These are phyloP conservation scores for Yamadazyma philogaea DNA, from an alignment of 805 yeast genomes.

Conservation along the genomic window DNA sequence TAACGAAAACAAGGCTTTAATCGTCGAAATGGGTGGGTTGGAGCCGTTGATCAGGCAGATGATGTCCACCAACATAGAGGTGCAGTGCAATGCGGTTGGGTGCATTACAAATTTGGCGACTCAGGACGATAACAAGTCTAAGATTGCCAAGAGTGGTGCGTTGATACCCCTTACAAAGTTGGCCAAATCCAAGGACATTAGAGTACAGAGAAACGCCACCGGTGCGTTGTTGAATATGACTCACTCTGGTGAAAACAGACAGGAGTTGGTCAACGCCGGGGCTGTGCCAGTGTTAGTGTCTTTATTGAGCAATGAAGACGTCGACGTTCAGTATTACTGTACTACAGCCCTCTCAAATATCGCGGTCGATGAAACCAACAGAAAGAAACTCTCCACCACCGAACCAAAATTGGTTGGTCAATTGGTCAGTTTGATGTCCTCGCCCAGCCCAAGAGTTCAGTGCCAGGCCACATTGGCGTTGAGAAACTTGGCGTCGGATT, in stretches of 20 bases:
- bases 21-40: conserved; percentile 97
- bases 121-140: conserved; percentile 93
- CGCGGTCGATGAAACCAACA: conserved; percentile 92
- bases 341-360: conserved; percentile 95
- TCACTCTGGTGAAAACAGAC: conserved; percentile 93
- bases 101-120: conserved; percentile 98
- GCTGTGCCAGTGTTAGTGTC: conserved; percentile 96
- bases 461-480: conserved; percentile 97
- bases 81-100: conserved; percentile 98
- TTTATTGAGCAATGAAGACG: conserved; percentile 77
- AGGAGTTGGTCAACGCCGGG: conserved; percentile 94
- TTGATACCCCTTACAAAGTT: conserved; percentile 88
- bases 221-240: conserved; percentile 98
- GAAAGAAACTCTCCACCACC: conserved; percentile 83
- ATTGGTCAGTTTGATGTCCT: conserved; percentile 87
- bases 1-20: conserved; percentile 86
- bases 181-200: conserved; percentile 89
- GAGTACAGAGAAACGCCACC: conserved; percentile 98
- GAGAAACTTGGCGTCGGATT: conserved; percentile 93
- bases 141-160: conserved; percentile 95
- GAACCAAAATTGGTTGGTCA: conserved; percentile 90
- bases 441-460: conserved; percentile 90
- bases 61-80: conserved; percentile 96
- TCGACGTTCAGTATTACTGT: conserved; percentile 97
- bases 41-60: conserved; percentile 95